Percentiles rank a stretch among this genome's conserved stretches.
phyloP scores from a whole-genome alignment of 371 early-diverging fungal genomes.

The Mortierella sp. region DNA sequence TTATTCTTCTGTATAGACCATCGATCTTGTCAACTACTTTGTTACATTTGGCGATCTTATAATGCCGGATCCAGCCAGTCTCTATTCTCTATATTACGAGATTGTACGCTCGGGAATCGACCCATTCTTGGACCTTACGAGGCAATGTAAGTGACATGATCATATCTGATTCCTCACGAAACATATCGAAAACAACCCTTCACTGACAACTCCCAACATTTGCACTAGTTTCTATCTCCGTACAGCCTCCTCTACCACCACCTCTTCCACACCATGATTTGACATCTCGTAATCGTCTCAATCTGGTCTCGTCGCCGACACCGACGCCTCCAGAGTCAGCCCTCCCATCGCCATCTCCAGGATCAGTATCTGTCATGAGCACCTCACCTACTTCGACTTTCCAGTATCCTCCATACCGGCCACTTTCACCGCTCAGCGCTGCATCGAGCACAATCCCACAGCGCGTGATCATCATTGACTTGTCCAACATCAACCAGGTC shows the following conservation, averaged over 20 bases:
- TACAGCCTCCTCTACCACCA: conserved; percentile 33
- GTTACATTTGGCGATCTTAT: conserved; percentile 62
- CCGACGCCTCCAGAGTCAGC: conserved; percentile 23
- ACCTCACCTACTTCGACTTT: conserved; percentile 33
- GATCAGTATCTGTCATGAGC: conserved; percentile 15
- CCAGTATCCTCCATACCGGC: conserved; percentile 9
- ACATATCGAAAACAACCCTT: no score
- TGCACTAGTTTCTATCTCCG: conserved; percentile 20
- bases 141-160: conserved; percentile 52
- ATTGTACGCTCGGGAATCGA: conserved; percentile 61
- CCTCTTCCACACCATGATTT: conserved; percentile 36
- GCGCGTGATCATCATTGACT: conserved; percentile 30
- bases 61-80: conserved; percentile 62
- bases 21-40: conserved; percentile 63
- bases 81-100: conserved; percentile 64
- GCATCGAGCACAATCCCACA: conserved; percentile 7
- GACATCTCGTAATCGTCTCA: conserved; percentile 46
- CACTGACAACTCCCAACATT: neutral
- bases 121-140: conserved; percentile 54
- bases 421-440: conserved; percentile 18
- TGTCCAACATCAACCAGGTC: conserved; percentile 48
- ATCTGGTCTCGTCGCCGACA: conserved; percentile 27
- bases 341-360: conserved; percentile 21
- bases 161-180: neutral
- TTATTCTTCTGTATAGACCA: conserved; percentile 39